Evolutionary conservation across 805 yeast species (phyloP), one percentile per base, ranked within the genome.

Genomic region (Schizosaccharomyces octosporus): DNA sequence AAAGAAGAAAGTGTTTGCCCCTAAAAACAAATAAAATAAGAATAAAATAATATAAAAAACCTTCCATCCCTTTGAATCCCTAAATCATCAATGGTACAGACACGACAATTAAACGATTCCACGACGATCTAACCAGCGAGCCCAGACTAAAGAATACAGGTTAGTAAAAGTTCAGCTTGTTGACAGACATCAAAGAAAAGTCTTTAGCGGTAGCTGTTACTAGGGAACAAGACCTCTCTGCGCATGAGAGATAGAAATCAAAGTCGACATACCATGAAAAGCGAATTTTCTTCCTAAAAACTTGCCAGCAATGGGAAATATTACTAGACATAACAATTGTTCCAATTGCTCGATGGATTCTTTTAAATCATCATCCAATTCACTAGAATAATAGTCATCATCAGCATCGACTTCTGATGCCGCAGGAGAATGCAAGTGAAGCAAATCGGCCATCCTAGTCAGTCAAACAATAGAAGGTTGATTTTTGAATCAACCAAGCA

Each of bases 201-300:
- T 3, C 41, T 36, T n/a, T n/a, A n/a, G n/a, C n/a, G n/a, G n/a
- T n/a, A n/a, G n/a, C n/a, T n/a, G n/a, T n/a, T n/a, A n/a, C n/a
- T n/a, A n/a, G n/a, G n/a, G n/a, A n/a, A n/a, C n/a, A n/a, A n/a
- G 41, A 36, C 15, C 11, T 7, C 11, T 36, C 41, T 9, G 4
- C 11, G 15, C 11, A 11, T 36, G 11, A 3, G 13, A 11, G 15
- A 36, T 36, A 36, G 41, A 36, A 7, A 36, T 9, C 15, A 13
- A 36, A 11, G 4, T 24, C n/a, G 7, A 19, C 60, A 5, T 57
- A 57, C 60, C 60, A 17, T 57, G 39, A 31, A 57, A 57, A n/a
- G 60, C 60, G 39, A 57, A 57, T 41, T 41, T 36, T 15, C 60
- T 39, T n/a, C 60, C 60, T 4, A 57, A n/a, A 31, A 39, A 57